Conservation (phyloP, 2,329 filamentous ascomycete species). For the Chaetomiaceae sp. region DNA sequence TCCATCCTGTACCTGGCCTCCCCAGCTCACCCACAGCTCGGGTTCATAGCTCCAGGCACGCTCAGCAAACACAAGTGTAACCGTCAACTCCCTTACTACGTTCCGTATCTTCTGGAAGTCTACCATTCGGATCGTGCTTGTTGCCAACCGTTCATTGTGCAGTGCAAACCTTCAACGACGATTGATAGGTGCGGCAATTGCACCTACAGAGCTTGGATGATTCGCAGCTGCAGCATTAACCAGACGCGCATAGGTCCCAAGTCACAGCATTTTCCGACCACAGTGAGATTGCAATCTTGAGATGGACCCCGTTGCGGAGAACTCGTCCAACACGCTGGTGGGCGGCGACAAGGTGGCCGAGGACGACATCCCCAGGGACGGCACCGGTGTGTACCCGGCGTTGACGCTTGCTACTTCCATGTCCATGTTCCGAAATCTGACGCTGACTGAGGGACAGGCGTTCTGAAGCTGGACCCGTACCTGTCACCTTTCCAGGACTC, state of each 20-base stretch:
- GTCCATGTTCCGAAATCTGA: too few species aligned
- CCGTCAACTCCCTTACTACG: too few species aligned
- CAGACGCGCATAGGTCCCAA: too few species aligned
- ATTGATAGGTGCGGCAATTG: not conserved
- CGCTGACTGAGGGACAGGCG: too few species aligned
- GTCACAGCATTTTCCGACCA: not conserved
- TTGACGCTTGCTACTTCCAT: too few species aligned
- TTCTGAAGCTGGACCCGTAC: constrained; percentile 82
- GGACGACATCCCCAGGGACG: constrained; percentile 57
- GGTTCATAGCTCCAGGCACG: not conserved
- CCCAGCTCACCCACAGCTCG: not conserved
- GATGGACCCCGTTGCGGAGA: constrained; percentile 29
- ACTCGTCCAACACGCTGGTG: constrained; percentile 41
- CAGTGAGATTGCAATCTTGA: not conserved
- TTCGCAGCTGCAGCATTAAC: too few species aligned
- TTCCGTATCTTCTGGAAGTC: too few species aligned
- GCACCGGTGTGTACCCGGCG: constrained; percentile 64
- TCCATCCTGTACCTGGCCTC: constrained; percentile 8
- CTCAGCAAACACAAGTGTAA: too few species aligned
- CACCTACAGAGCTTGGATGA: too few species aligned
- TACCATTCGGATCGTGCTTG: too few species aligned
- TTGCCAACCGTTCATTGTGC: too few species aligned
- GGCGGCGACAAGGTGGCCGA: constrained; percentile 31
- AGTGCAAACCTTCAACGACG: too few species aligned
- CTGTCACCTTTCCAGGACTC: constrained; percentile 76